Evolutionary conservation across 2,329 filamentous ascomycete species (phyloP), one percentile per base, ranked within the genome.

Genomic region (Fusarium stilboides): DNA sequence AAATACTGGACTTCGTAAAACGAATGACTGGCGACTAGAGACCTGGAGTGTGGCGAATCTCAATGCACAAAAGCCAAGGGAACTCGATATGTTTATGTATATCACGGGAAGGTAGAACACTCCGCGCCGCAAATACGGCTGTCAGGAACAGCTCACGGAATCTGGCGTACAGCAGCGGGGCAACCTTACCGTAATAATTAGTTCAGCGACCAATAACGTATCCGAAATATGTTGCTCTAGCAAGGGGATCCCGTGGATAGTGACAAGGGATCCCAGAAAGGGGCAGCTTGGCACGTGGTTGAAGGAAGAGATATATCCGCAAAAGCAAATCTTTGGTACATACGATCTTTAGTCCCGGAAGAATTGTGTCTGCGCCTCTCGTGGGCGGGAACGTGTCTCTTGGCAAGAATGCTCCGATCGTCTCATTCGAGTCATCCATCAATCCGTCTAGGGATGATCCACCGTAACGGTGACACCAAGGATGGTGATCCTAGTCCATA

Each of bases 221-320:
- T 31, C 5, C 28, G 28, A 31, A 13, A 31, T 31, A 13, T 31
- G 28, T 5, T 33, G 19, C 12, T 12, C 22, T 28, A 15, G 28
- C 24, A 12, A 12, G 42, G 31, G 31, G 20, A 37, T 3, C 24
- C 15, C 20, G 28, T 45, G 37, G 46, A 37, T 15, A 44, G 20
- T 6, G 3, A 12, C 19, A 53, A 22, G 55, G 42, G 46, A 36
- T 22, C 59, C 62, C 15, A 7, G 62, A 64, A 65, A 58, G 62
- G 62, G n/a, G 52, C 28, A 5, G n/a, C 37, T 53, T 43, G 43
- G 19, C 57, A 22, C 3, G 2, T 12, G 3, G 7, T 13, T 8
- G 8, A 33, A 45, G 24, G 42, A 24, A 54, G 33, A 50, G 17
- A 12, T 19, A 39, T n/a, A 19, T n/a, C 36, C n/a, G 17, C n/a